Evolutionary conservation across 768 basidiomycete species (phyloP), one percentile per base, ranked within the genome.

Genomic region (Lentinula raphanica): DNA sequence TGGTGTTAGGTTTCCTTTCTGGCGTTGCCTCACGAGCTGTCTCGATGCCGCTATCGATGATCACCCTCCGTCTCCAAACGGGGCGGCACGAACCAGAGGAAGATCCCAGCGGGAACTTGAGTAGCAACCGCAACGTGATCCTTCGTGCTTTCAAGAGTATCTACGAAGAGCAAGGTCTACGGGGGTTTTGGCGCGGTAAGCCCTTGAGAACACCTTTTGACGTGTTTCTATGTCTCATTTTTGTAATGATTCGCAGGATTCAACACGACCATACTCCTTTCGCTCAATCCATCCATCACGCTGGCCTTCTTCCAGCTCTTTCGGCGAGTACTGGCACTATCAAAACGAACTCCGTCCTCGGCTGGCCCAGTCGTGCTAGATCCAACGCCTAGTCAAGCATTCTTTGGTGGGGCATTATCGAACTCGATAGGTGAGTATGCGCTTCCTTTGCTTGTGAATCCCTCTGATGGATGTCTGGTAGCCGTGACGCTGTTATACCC

Each of bases 241-340:
- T 35, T 59, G 4, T 1, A 7, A 35, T 35, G 32, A 49, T 60
- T 3, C 2, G 23, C 48, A 82, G 83, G 83, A 0, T 84, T 84
- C 68, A 69, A 75, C 49, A 78, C 77, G 3, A 76, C 79, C 1
- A 67, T 78, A 11, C 63, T 83, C 1, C 67, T 84, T 19, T 79
- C 77, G 5, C 68, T 84, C 25, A 85, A 83, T 58, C 85, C 85
- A 0, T 80, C 84, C 0, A 73, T 86, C 39, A 85, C 83, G 0
- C 73, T 84, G 38, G 77, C 79, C 23, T 70, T 81, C 55, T 79
- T 82, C 65, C 81, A 83, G 56, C 62, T 80, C 12, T 79, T 78
- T 61, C 74, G 80, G 49, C 72, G 78, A 13, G 50, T 77, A 1
- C 62, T 76, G 40, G 63, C 71, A 9, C 60, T 73, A 15, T 21